Conservation (phyloP, 2,329 filamentous ascomycete species). For the Aureobasidium sp. region DNA sequence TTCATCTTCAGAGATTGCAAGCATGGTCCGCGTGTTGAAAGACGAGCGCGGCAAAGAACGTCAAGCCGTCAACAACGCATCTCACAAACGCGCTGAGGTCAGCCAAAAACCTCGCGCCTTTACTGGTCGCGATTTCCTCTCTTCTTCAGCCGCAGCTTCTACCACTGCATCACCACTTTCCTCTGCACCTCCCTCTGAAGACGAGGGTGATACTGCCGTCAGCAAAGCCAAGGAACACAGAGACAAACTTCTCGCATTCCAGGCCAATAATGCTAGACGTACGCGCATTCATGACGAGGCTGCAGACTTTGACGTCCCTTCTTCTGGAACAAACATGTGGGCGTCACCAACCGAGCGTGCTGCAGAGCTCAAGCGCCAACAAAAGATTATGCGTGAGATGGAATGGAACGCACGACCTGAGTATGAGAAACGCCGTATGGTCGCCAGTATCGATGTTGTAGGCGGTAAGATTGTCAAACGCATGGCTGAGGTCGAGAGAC, state of each 20-base stretch:
- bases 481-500: slow-evolving; percentile 55
- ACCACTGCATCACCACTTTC: slow-evolving; percentile 31
- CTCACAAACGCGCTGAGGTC: slow-evolving; percentile 60
- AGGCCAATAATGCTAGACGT: slow-evolving; percentile 75
- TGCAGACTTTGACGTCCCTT: slow-evolving; percentile 61
- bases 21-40: slow-evolving; percentile 75
- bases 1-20: slow-evolving; percentile 64
- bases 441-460: slow-evolving; percentile 77
- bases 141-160: slow-evolving; percentile 28
- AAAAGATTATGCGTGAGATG: slow-evolving; percentile 74
- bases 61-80: slow-evolving; percentile 70
- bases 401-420: slow-evolving; percentile 80
- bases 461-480: slow-evolving; percentile 68
- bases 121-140: slow-evolving; percentile 31
- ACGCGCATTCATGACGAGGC: slow-evolving; percentile 86
- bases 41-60: slow-evolving; percentile 82
- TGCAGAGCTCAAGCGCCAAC: slow-evolving; percentile 74
- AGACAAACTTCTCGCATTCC: slow-evolving; percentile 73
- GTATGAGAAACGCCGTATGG: slow-evolving; percentile 79
- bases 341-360: slow-evolving; percentile 76
- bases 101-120: slow-evolving; percentile 35
- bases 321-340: slow-evolving; percentile 64
- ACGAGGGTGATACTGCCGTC: slow-evolving; percentile 48
- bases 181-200: slow-evolving; percentile 26
- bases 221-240: slow-evolving; percentile 68